phyloP scores from a whole-genome alignment of 139 green algal species.

The Helicosporidium sp. region DNA sequence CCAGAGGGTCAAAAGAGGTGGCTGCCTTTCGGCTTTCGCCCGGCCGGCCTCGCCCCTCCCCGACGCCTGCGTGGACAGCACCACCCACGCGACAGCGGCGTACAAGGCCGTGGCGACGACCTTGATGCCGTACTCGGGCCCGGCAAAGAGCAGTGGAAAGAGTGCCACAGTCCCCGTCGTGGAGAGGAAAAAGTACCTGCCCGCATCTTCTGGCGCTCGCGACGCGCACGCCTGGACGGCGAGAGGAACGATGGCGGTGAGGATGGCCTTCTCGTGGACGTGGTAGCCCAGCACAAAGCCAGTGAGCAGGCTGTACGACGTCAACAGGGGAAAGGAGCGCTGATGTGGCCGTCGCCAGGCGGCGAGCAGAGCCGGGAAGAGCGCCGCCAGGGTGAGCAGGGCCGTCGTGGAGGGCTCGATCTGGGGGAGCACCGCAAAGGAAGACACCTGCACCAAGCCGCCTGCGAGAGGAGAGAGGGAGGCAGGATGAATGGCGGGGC shows the following conservation, averaged over 20 bases:
- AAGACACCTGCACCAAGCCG: slow-evolving; percentile 46
- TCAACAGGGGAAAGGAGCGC: neutral
- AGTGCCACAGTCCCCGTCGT: slow-evolving; percentile 36
- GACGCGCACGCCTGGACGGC: slow-evolving; percentile 6
- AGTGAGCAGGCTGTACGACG: slow-evolving; percentile 1
- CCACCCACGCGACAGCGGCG: too few relatives aligned
- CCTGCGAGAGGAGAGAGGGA: slow-evolving; percentile 6
- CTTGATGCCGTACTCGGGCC: slow-evolving; percentile 62
- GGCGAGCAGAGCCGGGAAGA: slow-evolving; percentile 7
- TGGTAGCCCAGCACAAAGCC: slow-evolving; percentile 87
- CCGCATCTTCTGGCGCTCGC: slow-evolving; percentile 2
- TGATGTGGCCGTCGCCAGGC: neutral
- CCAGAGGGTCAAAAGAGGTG: neutral
- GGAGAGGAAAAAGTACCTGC: slow-evolving; percentile 32
- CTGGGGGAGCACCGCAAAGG: slow-evolving; percentile 60
- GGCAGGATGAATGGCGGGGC: too few relatives aligned
- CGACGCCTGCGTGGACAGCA: too few relatives aligned
- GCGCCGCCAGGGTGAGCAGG: slow-evolving; percentile 28
- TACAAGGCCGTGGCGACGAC: too few relatives aligned
- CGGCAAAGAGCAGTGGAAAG: slow-evolving; percentile 60
- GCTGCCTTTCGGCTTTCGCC: neutral
- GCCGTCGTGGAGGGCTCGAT: slow-evolving; percentile 23
- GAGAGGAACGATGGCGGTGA: slow-evolving; percentile 47
- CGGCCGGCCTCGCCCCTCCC: too few relatives aligned
- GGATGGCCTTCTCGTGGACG: slow-evolving; percentile 87